Conservation (phyloP, 371 early-diverging fungal species). For the Chytridium lagenaria region DNA sequence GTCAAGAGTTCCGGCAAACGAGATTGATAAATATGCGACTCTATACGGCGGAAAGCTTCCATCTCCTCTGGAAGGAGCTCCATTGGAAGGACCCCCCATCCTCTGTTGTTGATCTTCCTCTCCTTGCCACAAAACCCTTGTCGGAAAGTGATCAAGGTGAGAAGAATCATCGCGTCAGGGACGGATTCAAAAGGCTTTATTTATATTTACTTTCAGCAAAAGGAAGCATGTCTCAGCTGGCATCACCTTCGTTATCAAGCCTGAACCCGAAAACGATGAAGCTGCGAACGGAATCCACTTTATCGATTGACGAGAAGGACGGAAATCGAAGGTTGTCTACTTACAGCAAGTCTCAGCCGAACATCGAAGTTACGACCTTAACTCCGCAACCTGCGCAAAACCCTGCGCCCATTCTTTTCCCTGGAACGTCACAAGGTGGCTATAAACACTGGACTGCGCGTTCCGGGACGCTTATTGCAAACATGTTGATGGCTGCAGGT, state of each 20-base stretch:
- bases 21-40: conserved; percentile 44
- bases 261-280: conserved; percentile 17
- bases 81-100: neutral
- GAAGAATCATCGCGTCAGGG: too few relatives aligned
- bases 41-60: conserved; percentile 45
- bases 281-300: conserved; percentile 40
- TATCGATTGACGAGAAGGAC: conserved; percentile 38
- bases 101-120: neutral
- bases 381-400: conserved; percentile 39
- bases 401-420: conserved; percentile 30
- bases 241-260: conserved; percentile 19
- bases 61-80: too few relatives aligned
- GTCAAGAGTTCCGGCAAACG: conserved; percentile 48
- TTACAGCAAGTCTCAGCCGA: conserved; percentile 49
- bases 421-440: conserved; percentile 31
- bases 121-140: conserved; percentile 17
- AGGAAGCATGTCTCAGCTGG: conserved; percentile 6
- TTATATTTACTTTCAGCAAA: neutral
- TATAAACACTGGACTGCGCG: conserved; percentile 89
- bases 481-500: conserved; percentile 83
- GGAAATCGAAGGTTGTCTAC: conserved; percentile 43
- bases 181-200: too few relatives aligned
- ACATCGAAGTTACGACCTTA: conserved; percentile 50
- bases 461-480: conserved; percentile 88
- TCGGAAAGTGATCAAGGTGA: too few relatives aligned